Percentiles rank a stretch among this genome's conserved stretches.
Conservation (phyloP, 2,329 filamentous ascomycete species). For the Sphaerostilbella broomeana region DNA sequence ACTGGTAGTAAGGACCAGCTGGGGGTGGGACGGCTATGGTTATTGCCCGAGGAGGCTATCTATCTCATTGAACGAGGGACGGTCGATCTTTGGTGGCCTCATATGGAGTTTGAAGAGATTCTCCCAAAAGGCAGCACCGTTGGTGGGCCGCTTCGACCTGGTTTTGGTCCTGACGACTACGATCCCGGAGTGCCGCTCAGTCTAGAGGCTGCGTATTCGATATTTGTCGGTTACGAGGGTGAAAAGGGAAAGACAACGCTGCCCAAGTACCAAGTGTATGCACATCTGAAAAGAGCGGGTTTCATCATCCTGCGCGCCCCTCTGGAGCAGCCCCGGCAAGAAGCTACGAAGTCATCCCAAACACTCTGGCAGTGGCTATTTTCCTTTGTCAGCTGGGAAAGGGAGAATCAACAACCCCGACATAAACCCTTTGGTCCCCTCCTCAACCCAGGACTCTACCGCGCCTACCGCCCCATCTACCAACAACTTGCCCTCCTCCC, state of each 20-base stretch:
- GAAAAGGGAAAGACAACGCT: constrained; percentile 56
- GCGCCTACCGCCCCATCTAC: constrained; percentile 66
- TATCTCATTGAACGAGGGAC: constrained; percentile 84
- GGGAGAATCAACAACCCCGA: constrained; percentile 14
- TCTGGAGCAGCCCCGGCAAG: constrained; percentile 14
- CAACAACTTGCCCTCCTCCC: constrained; percentile 67
- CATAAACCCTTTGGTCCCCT: constrained; percentile 47
- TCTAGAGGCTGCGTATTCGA: constrained; percentile 81
- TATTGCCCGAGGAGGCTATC: constrained; percentile 86
- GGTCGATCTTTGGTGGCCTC: constrained; percentile 80
- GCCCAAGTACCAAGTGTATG: constrained; percentile 83
- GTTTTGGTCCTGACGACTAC: constrained; percentile 35
- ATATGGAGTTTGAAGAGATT: constrained; percentile 42
- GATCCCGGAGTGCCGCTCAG: constrained; percentile 74
- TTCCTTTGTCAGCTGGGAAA: constrained; percentile 35
- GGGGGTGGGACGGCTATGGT: constrained; percentile 63
- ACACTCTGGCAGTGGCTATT: constrained; percentile 49
- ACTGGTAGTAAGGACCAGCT: constrained; percentile 49
- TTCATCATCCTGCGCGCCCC: constrained; percentile 73
- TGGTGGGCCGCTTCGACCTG: constrained; percentile 14
- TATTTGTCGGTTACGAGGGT: constrained; percentile 67
- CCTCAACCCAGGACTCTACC: constrained; percentile 56
- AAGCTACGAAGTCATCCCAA: constrained; percentile 16
- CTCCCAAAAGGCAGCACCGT: constrained; percentile 31
- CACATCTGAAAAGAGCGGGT: constrained; percentile 73